Evolutionary conservation across 2,329 filamentous ascomycete species (phyloP).

Genomic region (Akanthomyces muscarius): DNA sequence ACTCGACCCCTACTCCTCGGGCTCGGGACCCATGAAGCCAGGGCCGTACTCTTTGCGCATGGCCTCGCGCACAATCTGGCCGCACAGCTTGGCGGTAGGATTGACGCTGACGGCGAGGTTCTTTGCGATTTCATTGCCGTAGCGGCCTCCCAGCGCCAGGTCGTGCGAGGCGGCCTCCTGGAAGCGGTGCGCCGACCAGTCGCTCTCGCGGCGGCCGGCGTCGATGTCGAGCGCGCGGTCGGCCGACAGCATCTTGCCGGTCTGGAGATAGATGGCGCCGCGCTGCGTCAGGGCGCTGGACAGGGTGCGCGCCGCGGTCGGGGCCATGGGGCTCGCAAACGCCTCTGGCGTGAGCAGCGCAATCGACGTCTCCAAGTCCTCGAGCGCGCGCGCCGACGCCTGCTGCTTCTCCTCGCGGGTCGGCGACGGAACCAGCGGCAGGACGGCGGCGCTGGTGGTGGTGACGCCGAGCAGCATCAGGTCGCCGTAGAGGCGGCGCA

Average conservation of each 20-base stretch:
- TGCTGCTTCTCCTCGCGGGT: constrained; percentile 34
- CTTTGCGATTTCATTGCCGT: constrained; percentile 63
- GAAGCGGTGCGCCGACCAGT: constrained; percentile 53
- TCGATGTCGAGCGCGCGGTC: constrained; percentile 37
- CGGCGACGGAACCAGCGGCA: constrained; percentile 39
- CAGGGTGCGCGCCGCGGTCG: constrained; percentile 61
- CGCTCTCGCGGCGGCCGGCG: constrained; percentile 38
- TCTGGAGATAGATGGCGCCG: constrained; percentile 59
- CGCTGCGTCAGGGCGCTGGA: constrained; percentile 69
- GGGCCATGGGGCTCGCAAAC: constrained; percentile 52
- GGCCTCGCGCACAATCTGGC: constrained; percentile 64
- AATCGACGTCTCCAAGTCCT: constrained; percentile 57
- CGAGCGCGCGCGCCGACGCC: constrained; percentile 41
- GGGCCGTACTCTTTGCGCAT: constrained; percentile 65
- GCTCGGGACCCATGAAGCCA: constrained; percentile 38
- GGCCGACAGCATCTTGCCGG: constrained; percentile 45
- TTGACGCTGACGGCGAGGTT: constrained; percentile 61
- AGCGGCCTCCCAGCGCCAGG: constrained; percentile 60
- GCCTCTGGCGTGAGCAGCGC: constrained; percentile 52
- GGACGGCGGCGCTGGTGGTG: constrained; percentile 33
- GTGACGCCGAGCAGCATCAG: constrained; percentile 45
- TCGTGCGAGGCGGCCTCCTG: constrained; percentile 60
- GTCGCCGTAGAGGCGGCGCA: constrained; percentile 60
- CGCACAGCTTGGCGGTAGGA: constrained; percentile 65
- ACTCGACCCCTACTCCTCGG: constrained; percentile 12